A percentile compares a stretch with the other conserved stretches of the same genome.
These are phyloP conservation scores for Suillus occidentalis DNA, from an alignment of 768 basidiomycete species.

Conservation along the genomic window DNA sequence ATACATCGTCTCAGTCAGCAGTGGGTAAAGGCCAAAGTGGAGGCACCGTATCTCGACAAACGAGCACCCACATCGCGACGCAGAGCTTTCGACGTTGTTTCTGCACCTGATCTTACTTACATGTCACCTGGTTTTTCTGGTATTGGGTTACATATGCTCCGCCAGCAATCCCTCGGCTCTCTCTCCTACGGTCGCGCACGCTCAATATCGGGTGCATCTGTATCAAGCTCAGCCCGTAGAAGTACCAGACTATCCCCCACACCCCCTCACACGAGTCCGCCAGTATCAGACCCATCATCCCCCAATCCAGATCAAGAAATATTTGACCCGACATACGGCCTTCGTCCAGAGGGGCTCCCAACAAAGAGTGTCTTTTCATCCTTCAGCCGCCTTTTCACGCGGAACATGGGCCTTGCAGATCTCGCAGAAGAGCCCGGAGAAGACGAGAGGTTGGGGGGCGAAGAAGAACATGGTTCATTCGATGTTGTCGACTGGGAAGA, in stretches of 20 bases:
- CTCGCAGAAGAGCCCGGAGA: slow-evolving; percentile 65
- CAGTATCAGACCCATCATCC: slow-evolving; percentile 23
- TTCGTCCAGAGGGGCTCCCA: slow-evolving; percentile 89
- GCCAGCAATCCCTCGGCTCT: slow-evolving; percentile 23
- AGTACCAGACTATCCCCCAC: slow-evolving; percentile 19
- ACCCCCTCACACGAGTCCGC: slow-evolving; percentile 20
- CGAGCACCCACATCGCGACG: slow-evolving; percentile 38
- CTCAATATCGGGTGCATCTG: slow-evolving; percentile 43
- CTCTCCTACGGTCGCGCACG: slow-evolving; percentile 32
- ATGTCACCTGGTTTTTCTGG: slow-evolving; percentile 18
- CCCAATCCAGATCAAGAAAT: slow-evolving; percentile 62
- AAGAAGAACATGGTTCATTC: slow-evolving; percentile 45
- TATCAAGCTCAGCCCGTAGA: slow-evolving; percentile 32
- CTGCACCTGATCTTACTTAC: slow-evolving; percentile 41
- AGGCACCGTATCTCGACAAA: slow-evolving; percentile 81
- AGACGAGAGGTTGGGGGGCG: slow-evolving; percentile 45
- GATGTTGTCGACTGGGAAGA: slow-evolving; percentile 75
- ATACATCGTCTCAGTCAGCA: slow-evolving; percentile 95
- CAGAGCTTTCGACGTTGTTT: slow-evolving; percentile 38
- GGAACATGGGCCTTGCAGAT: slow-evolving; percentile 72
- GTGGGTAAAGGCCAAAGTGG: slow-evolving; percentile 93
- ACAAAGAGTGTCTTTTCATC: slow-evolving; percentile 78
- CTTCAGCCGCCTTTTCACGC: slow-evolving; percentile 72
- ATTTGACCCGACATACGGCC: slow-evolving; percentile 95
- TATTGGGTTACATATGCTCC: slow-evolving; percentile 22